Conservation (phyloP, 305 asterid species). For the Rubia occidens region DNA sequence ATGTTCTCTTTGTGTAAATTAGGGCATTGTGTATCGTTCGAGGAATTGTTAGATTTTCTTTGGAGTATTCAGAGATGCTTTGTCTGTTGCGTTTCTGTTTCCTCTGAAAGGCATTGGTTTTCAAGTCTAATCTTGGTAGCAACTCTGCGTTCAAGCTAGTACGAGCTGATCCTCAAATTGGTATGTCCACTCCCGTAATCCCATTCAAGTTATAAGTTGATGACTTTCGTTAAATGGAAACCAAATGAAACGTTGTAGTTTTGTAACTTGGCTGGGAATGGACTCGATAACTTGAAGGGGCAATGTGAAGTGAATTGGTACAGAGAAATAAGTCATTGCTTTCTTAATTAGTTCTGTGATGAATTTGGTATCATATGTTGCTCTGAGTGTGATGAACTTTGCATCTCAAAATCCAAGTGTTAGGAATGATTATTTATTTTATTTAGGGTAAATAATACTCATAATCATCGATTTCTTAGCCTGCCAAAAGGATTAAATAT, state of each 20-base stretch:
- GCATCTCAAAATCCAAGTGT: conserved; percentile 1
- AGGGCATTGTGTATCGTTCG: neutral
- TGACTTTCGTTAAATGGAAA: too few species aligned
- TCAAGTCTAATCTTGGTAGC: neutral
- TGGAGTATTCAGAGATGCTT: neutral
- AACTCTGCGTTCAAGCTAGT: neutral
- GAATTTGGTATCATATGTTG: neutral
- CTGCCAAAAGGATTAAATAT: neutral
- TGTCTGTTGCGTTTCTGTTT: neutral
- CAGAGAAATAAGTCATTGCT: neutral
- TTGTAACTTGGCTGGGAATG: neutral
- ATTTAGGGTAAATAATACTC: neutral
- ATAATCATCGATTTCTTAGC: neutral
- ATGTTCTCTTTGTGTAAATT: neutral
- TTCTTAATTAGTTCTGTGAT: neutral
- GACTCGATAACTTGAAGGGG: neutral
- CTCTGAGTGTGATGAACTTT: neutral
- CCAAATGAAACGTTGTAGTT: neutral
- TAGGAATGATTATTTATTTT: neutral
- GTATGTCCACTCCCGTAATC: neutral
- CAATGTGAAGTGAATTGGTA: neutral
- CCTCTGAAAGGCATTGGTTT: neutral
- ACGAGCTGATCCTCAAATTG: neutral
- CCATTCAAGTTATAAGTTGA: neutral
- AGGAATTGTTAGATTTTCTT: neutral